Conservation (phyloP, 495 filamentous ascomycete genomes). For the Daldinia caldariorum region DNA sequence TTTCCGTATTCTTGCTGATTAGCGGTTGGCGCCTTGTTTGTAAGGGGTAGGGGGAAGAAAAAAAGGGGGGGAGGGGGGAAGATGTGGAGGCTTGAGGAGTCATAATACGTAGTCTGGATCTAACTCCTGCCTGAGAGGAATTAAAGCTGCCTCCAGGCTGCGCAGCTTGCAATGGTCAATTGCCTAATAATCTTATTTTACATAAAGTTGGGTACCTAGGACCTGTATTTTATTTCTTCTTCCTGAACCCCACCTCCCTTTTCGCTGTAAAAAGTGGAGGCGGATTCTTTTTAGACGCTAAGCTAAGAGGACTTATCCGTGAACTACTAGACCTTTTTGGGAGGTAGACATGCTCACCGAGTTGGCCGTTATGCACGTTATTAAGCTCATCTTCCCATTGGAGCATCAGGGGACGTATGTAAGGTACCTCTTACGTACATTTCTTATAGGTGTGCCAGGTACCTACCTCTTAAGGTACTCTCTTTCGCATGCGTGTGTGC, state of each 20-base stretch:
- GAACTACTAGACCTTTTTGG: neutral
- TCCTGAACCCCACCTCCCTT: constrained; percentile 1
- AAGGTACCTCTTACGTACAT: neutral
- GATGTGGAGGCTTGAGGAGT: constrained; percentile 34
- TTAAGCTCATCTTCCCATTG: neutral
- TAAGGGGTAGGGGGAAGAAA: constrained; percentile 3
- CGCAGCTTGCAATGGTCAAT: constrained; percentile 1
- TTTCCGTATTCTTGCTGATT: constrained; percentile 26
- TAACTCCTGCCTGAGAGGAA: constrained; percentile 22
- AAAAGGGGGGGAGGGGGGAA: constrained; percentile 37
- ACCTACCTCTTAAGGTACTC: too few species aligned
- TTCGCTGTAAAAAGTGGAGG: neutral
- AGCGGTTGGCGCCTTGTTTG: constrained; percentile 16
- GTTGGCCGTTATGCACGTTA: neutral
- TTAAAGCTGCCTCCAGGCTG: neutral
- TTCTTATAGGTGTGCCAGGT: neutral
- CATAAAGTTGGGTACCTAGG: too few species aligned
- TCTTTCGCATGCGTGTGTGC: too few species aligned
- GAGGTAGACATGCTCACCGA: neutral
- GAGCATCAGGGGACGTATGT: neutral
- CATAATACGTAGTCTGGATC: constrained; percentile 4
- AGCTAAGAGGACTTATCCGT: neutral
- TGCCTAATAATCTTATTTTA: constrained; percentile 11
- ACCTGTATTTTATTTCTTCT: constrained; percentile 1
- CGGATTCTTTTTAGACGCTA: neutral